phyloP scores from a whole-genome alignment of 352 stramenopile species.

The Phytophthora sp. region DNA sequence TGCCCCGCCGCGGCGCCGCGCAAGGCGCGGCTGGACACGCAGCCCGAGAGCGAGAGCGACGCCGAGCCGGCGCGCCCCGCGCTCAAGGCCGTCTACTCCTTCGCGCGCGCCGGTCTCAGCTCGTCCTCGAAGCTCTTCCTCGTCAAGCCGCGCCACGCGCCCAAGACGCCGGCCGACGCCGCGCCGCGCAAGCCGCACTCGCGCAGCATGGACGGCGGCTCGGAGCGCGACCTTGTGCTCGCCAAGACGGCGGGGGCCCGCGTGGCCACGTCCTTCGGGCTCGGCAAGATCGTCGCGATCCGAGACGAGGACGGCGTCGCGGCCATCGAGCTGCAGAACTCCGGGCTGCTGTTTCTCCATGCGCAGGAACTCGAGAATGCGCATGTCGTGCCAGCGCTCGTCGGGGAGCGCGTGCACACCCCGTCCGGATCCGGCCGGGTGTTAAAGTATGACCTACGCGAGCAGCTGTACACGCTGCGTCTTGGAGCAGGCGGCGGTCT shows the following conservation, averaged over 20 bases:
- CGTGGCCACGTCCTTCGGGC: constrained; percentile 69
- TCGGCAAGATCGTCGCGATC: constrained; percentile 62
- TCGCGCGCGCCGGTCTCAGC: constrained; percentile 52
- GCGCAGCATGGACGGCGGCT: constrained; percentile 50
- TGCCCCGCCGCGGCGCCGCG: constrained; percentile 15
- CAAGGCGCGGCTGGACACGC: constrained; percentile 26
- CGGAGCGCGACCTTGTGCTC: constrained; percentile 48
- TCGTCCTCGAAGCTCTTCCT: constrained; percentile 60
- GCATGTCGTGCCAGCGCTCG: constrained; percentile 61
- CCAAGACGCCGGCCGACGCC: constrained; percentile 12
- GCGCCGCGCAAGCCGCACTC: constrained; percentile 42
- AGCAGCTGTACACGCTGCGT: constrained; percentile 63
- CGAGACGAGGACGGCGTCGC: constrained; percentile 58
- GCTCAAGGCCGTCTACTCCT: constrained; percentile 56
- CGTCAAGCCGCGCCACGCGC: constrained; percentile 26
- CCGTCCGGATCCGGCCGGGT: constrained; percentile 60
- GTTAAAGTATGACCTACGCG: constrained; percentile 48
- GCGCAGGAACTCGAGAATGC: constrained; percentile 48
- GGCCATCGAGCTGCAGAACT: constrained; percentile 54
- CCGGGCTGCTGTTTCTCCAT: constrained; percentile 31
- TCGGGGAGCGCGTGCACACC: constrained; percentile 65
- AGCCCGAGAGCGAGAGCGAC: constrained; percentile 35
- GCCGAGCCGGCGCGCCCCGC: constrained; percentile 16
- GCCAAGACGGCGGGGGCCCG: constrained; percentile 44
- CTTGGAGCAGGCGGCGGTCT: constrained; percentile 37